Percentiles rank a stretch among this genome's conserved stretches.
Evolutionary conservation across 306 rosid genomes (phyloP).

Genomic region (Cucurbita ficifolia): DNA sequence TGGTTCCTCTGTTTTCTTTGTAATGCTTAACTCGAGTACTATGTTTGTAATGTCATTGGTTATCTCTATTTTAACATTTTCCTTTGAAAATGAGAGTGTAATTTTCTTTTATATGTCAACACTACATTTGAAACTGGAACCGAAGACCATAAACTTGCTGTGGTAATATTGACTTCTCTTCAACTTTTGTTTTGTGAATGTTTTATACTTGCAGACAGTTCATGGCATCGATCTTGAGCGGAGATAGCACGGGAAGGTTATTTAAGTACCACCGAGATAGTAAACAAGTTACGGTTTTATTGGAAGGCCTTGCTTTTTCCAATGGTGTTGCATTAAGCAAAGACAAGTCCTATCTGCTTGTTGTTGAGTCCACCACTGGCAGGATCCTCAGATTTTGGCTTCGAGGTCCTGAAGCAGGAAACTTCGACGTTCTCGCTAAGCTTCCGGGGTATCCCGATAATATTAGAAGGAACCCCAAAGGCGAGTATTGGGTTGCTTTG

Average conservation of each 20-base stretch:
- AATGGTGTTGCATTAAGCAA: constrained; percentile 75
- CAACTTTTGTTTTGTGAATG: background rate
- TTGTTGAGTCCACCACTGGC: constrained; percentile 55
- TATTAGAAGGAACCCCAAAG: constrained; percentile 49
- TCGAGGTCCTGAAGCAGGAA: constrained; percentile 60
- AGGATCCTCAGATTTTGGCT: constrained; percentile 70
- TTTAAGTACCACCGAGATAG: constrained; percentile 44
- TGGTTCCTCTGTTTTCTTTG: background rate
- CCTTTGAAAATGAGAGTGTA: background rate
- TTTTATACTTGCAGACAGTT: constrained; percentile 50
- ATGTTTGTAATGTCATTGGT: background rate
- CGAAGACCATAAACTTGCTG: background rate
- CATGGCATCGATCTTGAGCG: constrained; percentile 37
- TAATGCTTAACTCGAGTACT: background rate
- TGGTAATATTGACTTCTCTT: background rate
- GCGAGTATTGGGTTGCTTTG: constrained; percentile 80
- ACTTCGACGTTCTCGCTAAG: constrained; percentile 36
- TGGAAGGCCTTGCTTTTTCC: constrained; percentile 51
- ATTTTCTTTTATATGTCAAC: background rate
- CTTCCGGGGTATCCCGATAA: constrained; percentile 85
- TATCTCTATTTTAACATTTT: background rate
- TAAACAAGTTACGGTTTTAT: constrained; percentile 51
- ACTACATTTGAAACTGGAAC: background rate
- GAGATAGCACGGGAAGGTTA: constrained; percentile 67
- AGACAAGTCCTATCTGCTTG: constrained; percentile 54